phyloP scores from a whole-genome alignment of 805 yeast genomes.

The Lipomyces japonicus region DNA sequence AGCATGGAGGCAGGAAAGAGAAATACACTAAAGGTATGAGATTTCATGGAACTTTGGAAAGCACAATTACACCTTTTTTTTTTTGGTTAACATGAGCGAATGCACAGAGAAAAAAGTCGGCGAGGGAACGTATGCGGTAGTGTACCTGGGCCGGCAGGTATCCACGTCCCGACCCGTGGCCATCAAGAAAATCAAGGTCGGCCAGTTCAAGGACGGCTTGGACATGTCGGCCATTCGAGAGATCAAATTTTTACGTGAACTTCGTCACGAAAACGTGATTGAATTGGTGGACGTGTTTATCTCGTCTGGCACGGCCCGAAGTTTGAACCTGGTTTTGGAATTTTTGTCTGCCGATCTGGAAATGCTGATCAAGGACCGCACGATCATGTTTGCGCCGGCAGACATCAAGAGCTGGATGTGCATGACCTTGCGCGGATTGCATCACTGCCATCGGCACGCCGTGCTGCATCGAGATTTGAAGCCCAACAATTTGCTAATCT shows the following conservation, averaged over 20 bases:
- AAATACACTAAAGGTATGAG: neutral
- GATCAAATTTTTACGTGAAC: constrained; percentile 80
- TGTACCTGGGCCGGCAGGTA: constrained; percentile 45
- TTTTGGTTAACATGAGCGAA: neutral
- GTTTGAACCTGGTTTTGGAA: constrained; percentile 83
- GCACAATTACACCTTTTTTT: neutral
- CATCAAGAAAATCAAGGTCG: constrained; percentile 91
- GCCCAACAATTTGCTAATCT: constrained; percentile 61
- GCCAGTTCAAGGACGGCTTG: constrained; percentile 89
- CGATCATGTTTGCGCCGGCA: constrained; percentile 71
- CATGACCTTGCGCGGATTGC: constrained; percentile 91
- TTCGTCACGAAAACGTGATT: constrained; percentile 74
- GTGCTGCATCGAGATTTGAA: constrained; percentile 65
- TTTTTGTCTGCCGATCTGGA: constrained; percentile 90
- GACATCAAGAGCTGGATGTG: constrained; percentile 91
- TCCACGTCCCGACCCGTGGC: constrained; percentile 65
- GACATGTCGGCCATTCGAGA: constrained; percentile 98
- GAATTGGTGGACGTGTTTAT: constrained; percentile 86
- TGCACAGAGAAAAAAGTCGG: constrained; percentile 77
- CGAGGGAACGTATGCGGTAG: constrained; percentile 99
- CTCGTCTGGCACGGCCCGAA: constrained; percentile 37
- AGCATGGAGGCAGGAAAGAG: neutral
- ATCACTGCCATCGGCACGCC: constrained; percentile 90
- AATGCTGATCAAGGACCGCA: constrained; percentile 75
- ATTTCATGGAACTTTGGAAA: no score